Evolutionary conservation across 208 protist species (phyloP), one percentile per base, ranked within the genome.

Genomic region (Crithidia acanthocephali): DNA sequence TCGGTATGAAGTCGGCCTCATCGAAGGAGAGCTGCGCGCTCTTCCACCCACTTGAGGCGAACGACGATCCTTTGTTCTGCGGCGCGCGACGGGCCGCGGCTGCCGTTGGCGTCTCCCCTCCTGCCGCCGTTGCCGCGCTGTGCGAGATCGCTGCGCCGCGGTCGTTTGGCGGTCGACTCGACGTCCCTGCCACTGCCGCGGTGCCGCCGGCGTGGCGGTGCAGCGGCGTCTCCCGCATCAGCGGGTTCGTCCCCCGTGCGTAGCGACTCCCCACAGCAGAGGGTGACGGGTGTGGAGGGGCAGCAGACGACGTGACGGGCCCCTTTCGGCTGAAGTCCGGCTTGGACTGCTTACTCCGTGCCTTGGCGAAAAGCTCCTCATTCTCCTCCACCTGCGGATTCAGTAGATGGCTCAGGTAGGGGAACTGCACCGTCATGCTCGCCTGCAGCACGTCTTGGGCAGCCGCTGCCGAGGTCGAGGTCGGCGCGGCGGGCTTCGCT

Each of bases 361-460:
- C 53, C 40, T 76, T 67, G 1, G 72, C 60, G 37, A 92, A 84
- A 4, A 91, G 74, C 20, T 78, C 67, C 45, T 68, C 68, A 25
- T 84, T 81, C 33, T 92, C 86, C 50, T 92, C 85, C 27, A 77
- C 68, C 40, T 88, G 81, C 27, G 86, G 83, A 56, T 83, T 85
- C 50, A 95, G 80, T 10, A 95, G 77, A 64, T 91, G 87, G 15
- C 80, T 85, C 11, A 95, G 75, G 62, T 91, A 95, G 1, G 90
- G 90, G 62, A 95, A 92, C 76, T 95, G 90, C 37, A 91, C 76
- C 27, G 75, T 74, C 80, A 91, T 76, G 44, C 81, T 80, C 37
- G 81, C 63, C 60, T 90, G 83, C 71, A 95, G 62, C 35, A 74
- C 79, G 66, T 95, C 90, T 53, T 63, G 44, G 1, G 22, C 48